Percentiles rank a stretch among this genome's conserved stretches.
These are phyloP conservation scores for Endothia cerciana DNA, from an alignment of 2,329 filamentous ascomycete species.

Conservation along the genomic window DNA sequence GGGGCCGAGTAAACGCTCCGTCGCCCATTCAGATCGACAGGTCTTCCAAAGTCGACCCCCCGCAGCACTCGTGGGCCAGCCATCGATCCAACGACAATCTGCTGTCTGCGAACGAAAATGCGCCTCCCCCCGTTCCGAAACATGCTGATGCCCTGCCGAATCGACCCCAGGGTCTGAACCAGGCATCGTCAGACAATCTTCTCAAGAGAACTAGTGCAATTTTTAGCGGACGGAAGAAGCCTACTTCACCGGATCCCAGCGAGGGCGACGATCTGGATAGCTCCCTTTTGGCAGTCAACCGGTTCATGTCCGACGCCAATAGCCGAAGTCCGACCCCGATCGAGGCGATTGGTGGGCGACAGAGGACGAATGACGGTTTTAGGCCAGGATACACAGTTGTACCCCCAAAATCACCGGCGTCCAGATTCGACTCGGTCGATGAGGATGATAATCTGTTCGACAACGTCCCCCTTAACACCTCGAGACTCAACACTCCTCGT, in stretches of 20 bases:
- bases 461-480: conserved; percentile 40
- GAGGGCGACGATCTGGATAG: conserved; percentile 57
- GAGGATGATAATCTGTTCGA: conserved; percentile 63
- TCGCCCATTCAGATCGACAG: conserved; percentile 53
- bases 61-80: conserved; percentile 56
- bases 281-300: conserved; percentile 52
- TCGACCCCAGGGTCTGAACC: conserved; percentile 11
- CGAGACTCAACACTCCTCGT: conserved; percentile 41
- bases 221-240: conserved; percentile 34
- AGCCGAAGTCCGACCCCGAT: conserved; percentile 33
- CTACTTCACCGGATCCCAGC: conserved; percentile 31
- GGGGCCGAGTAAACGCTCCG: conserved; percentile 50
- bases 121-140: conserved; percentile 44
- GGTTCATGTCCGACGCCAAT: conserved; percentile 43
- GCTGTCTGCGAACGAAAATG: conserved; percentile 44
- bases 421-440: conserved; percentile 39
- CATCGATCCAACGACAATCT: conserved; percentile 55
- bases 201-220: conserved; percentile 37
- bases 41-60: conserved; percentile 48
- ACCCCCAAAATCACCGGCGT: conserved; percentile 38
- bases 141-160: conserved; percentile 34
- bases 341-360: conserved; percentile 36
- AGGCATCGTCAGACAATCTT: conserved; percentile 40
- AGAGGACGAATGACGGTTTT: conserved; percentile 45
- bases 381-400: conserved; percentile 35